phyloP scores from a whole-genome alignment of 2,329 filamentous ascomycete genomes.

The Talaromyces marneffei region DNA sequence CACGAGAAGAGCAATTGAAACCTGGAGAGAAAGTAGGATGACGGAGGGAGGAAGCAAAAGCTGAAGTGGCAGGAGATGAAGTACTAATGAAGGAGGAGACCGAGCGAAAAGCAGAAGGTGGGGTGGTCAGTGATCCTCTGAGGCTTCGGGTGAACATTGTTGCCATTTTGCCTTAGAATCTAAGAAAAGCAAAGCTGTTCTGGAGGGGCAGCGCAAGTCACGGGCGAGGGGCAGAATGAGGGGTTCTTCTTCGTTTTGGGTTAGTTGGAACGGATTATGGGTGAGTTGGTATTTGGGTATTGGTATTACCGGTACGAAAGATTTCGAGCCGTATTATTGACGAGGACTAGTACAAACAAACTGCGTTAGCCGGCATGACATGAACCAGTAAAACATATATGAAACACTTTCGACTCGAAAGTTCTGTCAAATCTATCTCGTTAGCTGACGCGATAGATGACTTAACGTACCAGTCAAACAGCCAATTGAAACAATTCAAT shows the following conservation, averaged over 20 bases:
- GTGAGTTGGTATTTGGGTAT: neutral
- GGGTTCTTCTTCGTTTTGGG: neutral
- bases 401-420: too few relatives aligned
- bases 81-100: conserved; percentile 26
- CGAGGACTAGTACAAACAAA: neutral
- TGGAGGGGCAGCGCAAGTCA: conserved; percentile 14
- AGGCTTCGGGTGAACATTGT: conserved; percentile 40
- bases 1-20: conserved; percentile 33
- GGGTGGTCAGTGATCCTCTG: conserved; percentile 35
- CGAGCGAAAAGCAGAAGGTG: conserved; percentile 40
- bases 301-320: conserved; percentile 4
- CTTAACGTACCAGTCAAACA: neutral
- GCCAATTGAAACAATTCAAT: neutral
- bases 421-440: neutral
- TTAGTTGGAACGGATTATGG: neutral
- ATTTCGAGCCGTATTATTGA: neutral
- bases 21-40: neutral
- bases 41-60: conserved; percentile 23
- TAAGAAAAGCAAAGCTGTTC: neutral
- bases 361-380: neutral
- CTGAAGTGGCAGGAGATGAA: conserved; percentile 29
- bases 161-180: conserved; percentile 17
- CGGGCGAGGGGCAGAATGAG: conserved; percentile 15
- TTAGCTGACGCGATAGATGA: neutral
- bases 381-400: neutral